Conservation (phyloP, 352 stramenopile species). For the Globisporangium middletonii region DNA sequence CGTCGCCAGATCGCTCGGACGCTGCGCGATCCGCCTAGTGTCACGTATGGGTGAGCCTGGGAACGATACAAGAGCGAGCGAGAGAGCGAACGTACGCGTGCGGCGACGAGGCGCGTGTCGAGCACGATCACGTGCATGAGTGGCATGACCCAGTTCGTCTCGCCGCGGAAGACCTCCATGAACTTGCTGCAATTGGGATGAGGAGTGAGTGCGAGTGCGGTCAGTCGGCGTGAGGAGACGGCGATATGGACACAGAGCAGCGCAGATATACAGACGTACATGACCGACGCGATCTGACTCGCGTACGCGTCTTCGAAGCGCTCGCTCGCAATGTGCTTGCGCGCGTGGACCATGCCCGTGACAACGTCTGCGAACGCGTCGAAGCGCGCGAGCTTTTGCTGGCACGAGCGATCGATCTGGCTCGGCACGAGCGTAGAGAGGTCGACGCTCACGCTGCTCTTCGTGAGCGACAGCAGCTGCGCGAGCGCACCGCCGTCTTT, state of each 20-base stretch:
- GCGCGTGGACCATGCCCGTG: slow-evolving; percentile 52
- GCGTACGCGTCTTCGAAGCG: slow-evolving; percentile 53
- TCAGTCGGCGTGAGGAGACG: too few relatives aligned
- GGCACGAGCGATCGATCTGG: slow-evolving; percentile 47
- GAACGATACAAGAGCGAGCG: not conserved
- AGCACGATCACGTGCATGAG: slow-evolving; percentile 77
- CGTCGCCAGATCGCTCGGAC: slow-evolving; percentile 55
- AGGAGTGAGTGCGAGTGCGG: not conserved
- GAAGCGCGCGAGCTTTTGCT: slow-evolving; percentile 51
- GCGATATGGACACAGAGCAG: not conserved
- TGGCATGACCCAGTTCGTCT: slow-evolving; percentile 84
- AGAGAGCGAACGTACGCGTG: slow-evolving; percentile 23
- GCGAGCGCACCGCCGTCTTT: slow-evolving; percentile 51
- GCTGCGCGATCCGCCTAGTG: slow-evolving; percentile 58
- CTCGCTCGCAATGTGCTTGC: slow-evolving; percentile 42
- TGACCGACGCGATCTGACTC: slow-evolving; percentile 61
- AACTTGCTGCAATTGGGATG: slow-evolving; percentile 50
- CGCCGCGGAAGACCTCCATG: slow-evolving; percentile 78
- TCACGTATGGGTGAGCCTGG: not conserved
- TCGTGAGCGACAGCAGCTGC: slow-evolving; percentile 42
- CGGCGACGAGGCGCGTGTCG: slow-evolving; percentile 70
- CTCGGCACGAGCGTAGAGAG: slow-evolving; percentile 36
- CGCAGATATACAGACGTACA: slow-evolving; percentile 24
- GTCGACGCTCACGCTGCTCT: slow-evolving; percentile 24
- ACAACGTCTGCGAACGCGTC: slow-evolving; percentile 52